Evolutionary conservation across 768 basidiomycete species (phyloP), one percentile per base, ranked within the genome.

Genomic region (Collybia mongolica): DNA sequence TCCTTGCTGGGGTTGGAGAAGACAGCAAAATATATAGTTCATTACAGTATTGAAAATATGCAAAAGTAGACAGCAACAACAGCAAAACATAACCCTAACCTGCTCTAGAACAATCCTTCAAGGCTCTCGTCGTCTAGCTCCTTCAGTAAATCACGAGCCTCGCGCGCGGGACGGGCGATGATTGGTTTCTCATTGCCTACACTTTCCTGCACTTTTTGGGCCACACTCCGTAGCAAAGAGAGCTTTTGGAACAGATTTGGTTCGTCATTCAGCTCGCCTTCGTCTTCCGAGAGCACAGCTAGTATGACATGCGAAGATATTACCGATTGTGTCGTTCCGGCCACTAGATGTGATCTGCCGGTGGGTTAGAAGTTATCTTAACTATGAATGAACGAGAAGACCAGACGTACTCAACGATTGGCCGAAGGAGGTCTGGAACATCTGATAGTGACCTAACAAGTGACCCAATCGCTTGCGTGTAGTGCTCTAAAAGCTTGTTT

Each of bases 131-230:
- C 76, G 22, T 70, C 69, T 44, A 79, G 52, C 42, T 67, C 67
- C 55, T 72, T 79, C 23, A 95, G 61, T 19, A 86, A 49, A 44
- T 96, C 93, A 53, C 85, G 76, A 2, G 93, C 86, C 61, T 95
- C 92, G 39, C 93, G 73, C 6, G 91, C 88, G 0, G 91, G 92
- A 40, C 92, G 74, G 8, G 89, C 77, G 38, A 95, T 82, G 17
- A 79, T 74, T 2, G 89, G 82, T 29, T 80, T 80, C 38, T 93
- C 90, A 53, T 76, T 83, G 2, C 76, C 81, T 1, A 80, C 77
- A 58, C 85, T 82, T 54, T 88, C 85, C 45, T 83, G 71, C 2
- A 88, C 75, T 64, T 93, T 93, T 64, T 86, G 81, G 0, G 87
- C 82, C 2, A 94, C 81, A 37, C 69, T 77, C 5, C 77, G 77